Conservation (phyloP, 257 asterid genomes). For the Nicotiana attenuata region DNA sequence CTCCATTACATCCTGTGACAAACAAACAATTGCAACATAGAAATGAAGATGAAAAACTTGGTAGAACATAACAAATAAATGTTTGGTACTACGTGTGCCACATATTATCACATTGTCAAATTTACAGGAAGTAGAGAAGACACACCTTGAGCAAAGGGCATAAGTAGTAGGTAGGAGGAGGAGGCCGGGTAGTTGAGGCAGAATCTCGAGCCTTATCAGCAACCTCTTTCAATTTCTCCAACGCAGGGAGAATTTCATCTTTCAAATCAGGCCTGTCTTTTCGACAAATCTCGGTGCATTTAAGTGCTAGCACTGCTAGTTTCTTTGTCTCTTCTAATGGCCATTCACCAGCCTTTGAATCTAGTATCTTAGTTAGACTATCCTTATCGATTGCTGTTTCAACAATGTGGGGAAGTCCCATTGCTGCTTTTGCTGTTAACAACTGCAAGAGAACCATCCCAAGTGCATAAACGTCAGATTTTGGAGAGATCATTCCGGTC, state of each 20-base stretch:
- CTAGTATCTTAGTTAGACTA: conserved; percentile 37
- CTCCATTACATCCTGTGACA: conserved; percentile 62
- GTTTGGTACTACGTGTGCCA: background rate
- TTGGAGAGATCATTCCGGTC: conserved; percentile 59
- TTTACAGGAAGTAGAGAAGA: background rate
- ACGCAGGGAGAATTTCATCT: conserved; percentile 47
- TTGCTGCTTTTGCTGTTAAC: conserved; percentile 71
- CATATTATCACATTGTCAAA: background rate
- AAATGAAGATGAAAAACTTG: background rate
- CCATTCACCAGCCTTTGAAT: conserved; percentile 63
- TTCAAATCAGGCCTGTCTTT: conserved; percentile 62
- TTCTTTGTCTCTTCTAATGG: conserved; percentile 58
- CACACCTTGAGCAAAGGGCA: conserved; percentile 82
- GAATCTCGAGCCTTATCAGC: conserved; percentile 39
- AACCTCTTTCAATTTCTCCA: conserved; percentile 54
- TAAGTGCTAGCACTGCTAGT: conserved; percentile 53
- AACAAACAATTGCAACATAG: background rate
- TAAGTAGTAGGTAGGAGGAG: conserved; percentile 54
- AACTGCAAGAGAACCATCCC: conserved; percentile 75
- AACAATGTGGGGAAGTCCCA: conserved; percentile 49
- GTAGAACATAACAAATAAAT: background rate
- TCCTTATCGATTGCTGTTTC: conserved; percentile 52
- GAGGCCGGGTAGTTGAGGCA: conserved; percentile 20
- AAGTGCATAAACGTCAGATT: conserved; percentile 70
- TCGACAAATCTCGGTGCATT: conserved; percentile 62